Evolutionary conservation across 805 yeast genomes (phyloP), one percentile per base, ranked within the genome.

Genomic region (Wickerhamiella azyma): DNA sequence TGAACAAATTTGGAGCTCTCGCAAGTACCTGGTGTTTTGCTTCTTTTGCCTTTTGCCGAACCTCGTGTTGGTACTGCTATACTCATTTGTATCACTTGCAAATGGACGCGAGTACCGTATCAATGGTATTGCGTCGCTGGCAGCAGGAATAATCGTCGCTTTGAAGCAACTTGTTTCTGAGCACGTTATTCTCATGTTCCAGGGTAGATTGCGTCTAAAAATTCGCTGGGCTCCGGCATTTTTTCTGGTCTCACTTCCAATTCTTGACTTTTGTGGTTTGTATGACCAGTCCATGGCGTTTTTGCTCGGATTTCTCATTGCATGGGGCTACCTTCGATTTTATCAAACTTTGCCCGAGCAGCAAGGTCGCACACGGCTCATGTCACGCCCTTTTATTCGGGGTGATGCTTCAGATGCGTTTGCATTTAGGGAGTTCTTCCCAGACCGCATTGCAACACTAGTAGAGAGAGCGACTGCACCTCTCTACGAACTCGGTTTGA

Each of bases 351-450:
- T 79, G 49, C 79, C 82, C 29, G 46, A 43, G 19, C 21, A 29
- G 4, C 26, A 17, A 13, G 41, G 45, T 7, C 48, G 48, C 10
- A 41, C 43, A 2, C 37, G 43, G 42, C 46, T 49, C 28, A 37
- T 24, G 21, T 53, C 29, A 41, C 52, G 28, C 55, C 57, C 46
- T 13, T 53, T 29, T 59, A 64, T 78, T 9, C 62, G 72, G 24
- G 96, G 96, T 33, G 96, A 86, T 61, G 94, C 96, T 0, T 79
- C 92, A 0, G 96, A 88, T 53, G 81, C 89, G 1, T 88, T 88
- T 67, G 77, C 83, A 46, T 70, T 88, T 51, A 78, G 79, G 28
- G 80, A 81, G 55, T 85, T 88, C 60, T 88, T 88, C 75, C 96
- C 96, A 0, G 76, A 70, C 41, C 59, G 72, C 1, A 30, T 72